phyloP scores from a whole-genome alignment of 805 yeast species.

The Kodamaea lidongshanica region DNA sequence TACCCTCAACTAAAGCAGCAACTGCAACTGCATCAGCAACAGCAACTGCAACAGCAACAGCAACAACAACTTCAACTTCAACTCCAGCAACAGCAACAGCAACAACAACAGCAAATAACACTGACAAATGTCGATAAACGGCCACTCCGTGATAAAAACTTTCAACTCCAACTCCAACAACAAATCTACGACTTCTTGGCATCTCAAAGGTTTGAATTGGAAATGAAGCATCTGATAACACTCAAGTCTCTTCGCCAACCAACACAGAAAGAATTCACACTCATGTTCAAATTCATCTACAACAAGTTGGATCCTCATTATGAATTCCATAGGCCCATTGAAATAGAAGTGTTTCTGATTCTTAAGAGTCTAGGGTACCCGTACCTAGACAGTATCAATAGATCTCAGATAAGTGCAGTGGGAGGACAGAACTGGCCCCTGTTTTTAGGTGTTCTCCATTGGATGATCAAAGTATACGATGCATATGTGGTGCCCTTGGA shows the following conservation, averaged over 20 bases:
- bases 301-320: slow-evolving; percentile 74
- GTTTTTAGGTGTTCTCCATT: slow-evolving; percentile 74
- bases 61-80: slow-evolving; percentile 7
- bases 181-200: slow-evolving; percentile 62
- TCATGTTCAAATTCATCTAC: slow-evolving; percentile 76
- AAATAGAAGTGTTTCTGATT: slow-evolving; percentile 65
- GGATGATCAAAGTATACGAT: slow-evolving; percentile 61
- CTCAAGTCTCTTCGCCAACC: slow-evolving; percentile 64
- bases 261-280: slow-evolving; percentile 78
- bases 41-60: slow-evolving; percentile 7
- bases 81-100: no score
- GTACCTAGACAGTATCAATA: slow-evolving; percentile 69
- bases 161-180: slow-evolving; percentile 58
- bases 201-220: slow-evolving; percentile 63
- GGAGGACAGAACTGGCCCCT: slow-evolving; percentile 87
- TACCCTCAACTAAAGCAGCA: background rate
- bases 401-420: slow-evolving; percentile 83
- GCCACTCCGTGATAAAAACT: slow-evolving; percentile 68
- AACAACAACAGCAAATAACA: no score
- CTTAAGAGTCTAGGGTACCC: slow-evolving; percentile 70
- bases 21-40: background rate
- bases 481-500: slow-evolving; percentile 24
- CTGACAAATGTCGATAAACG: slow-evolving; percentile 72
- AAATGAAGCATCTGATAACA: slow-evolving; percentile 64
- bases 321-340: slow-evolving; percentile 60